Conservation (phyloP, 148 eudicot species). For the Pharnaceum exiguum region DNA sequence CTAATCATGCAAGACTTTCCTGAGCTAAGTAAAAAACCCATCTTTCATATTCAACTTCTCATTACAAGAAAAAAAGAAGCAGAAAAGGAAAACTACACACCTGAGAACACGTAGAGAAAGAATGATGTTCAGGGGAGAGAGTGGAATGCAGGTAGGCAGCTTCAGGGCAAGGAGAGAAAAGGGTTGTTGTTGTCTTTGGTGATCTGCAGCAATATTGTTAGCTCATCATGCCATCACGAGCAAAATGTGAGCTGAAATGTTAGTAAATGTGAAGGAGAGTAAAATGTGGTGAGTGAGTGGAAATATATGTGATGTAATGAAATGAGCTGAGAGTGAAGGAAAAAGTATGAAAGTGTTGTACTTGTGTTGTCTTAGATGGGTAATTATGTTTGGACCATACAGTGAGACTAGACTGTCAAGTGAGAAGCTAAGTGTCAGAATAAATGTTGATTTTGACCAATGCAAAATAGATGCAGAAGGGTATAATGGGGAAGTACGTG, state of each 20-base stretch:
- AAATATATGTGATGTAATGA: background rate
- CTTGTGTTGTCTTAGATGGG: background rate
- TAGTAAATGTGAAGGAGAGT: too few relatives aligned
- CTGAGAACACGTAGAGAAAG: background rate
- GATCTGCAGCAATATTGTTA: too few relatives aligned
- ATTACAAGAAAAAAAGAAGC: background rate
- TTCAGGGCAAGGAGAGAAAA: background rate
- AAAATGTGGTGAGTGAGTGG: too few relatives aligned
- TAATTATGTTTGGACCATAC: background rate
- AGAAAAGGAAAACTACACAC: background rate
- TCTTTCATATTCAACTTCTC: background rate
- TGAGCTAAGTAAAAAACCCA: too few relatives aligned
- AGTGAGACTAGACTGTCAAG: background rate
- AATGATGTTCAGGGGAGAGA: background rate
- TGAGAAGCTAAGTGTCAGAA: too few relatives aligned
- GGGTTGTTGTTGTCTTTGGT: too few relatives aligned
- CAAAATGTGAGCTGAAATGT: conserved; percentile 5
- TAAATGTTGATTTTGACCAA: background rate
- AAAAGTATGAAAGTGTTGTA: too few relatives aligned
- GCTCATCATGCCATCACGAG: too few relatives aligned
- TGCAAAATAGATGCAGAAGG: background rate
- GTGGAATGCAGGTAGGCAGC: background rate
- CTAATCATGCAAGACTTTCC: too few relatives aligned
- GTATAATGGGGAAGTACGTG: background rate
- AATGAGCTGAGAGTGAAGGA: background rate